Base-by-base conservation (phyloP, 2,329 filamentous ascomycete genomes). In the Ustilaginoidea virens region DNA sequence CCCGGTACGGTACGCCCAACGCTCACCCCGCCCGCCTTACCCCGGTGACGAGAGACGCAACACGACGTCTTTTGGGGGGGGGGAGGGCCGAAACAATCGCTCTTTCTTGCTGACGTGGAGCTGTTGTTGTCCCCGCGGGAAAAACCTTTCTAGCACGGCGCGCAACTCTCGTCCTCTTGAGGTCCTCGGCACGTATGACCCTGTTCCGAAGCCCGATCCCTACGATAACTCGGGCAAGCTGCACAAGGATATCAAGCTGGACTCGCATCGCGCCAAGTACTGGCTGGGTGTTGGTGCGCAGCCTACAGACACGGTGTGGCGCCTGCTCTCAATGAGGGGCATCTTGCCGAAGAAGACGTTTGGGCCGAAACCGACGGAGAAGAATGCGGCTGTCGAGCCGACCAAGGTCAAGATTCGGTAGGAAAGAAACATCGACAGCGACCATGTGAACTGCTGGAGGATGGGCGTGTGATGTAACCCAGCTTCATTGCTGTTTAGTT, bases 201-300 rank as follows among this genome's bases (percentile, higher is more conserved):
- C 75, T 1, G 58, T 75, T 12, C 75, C 75, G 16, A 74, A 69
- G 46, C 51, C 60, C 16, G 66, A 74, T 39, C 63, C 69, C 2
- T 67, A 70, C 44, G 80, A 58, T 44, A 51, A 47, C 40, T 66
- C 66, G n/a, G 71, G 73, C 12, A 71, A 74, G 33, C 68, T 80
- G 32, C 82, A 80, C 61, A 98, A 98, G 57, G 86, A 96, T 41
- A 80, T 98, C 49, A 76, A 82, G 46, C 66, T 98, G 10, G 90
- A 98, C 53, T 61, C 69, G 6, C 61, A 71, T 39, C 66, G 90
- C 35, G 80, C 87, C 33, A 77, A 79, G 53, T 98, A 98, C 61
- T 98, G 90, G 90, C 66, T 98, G 20, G 90, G 90, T 50, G 87
- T 96, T 4, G 90, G 90, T 1, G 90, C 90, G 32, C 90, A 98